A percentile compares a stretch with the other conserved stretches of the same genome.
These are phyloP conservation scores for Luffa aegyptiaca DNA, from an alignment of 306 rosid genomes.

Conservation along the genomic window DNA sequence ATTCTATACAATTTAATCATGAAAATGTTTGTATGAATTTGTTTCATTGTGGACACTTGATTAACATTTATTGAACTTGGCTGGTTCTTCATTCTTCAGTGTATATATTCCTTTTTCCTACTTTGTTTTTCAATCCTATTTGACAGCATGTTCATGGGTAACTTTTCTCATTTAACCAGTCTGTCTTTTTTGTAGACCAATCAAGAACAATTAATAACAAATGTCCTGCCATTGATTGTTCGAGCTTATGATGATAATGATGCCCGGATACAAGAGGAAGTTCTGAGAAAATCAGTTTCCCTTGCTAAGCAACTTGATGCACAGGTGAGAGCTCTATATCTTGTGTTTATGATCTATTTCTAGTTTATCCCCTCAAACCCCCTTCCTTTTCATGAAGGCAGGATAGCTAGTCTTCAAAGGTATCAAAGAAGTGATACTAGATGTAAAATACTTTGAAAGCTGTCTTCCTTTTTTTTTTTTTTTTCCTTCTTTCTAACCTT, in stretches of 20 bases:
- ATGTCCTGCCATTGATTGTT: conserved; percentile 88
- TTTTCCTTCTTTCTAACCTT: neutral
- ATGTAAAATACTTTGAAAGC: neutral
- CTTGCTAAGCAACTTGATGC: conserved; percentile 71
- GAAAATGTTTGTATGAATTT: neutral
- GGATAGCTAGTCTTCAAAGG: neutral
- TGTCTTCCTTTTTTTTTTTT: neutral
- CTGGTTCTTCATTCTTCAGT: neutral
- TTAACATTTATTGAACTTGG: neutral
- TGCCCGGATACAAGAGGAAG: conserved; percentile 96
- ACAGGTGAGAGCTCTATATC: conserved; percentile 51
- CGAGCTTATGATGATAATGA: conserved; percentile 94
- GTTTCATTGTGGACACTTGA: conserved; percentile 1
- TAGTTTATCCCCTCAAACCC: conserved; percentile 1
- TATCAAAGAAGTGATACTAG: neutral
- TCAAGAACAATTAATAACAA: conserved; percentile 67
- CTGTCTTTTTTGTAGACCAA: conserved; percentile 44
- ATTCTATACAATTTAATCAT: neutral
- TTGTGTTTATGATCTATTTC: conserved; percentile 5
- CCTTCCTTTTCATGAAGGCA: neutral
- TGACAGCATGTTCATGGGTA: neutral
- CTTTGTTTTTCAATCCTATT: neutral
- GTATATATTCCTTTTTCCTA: neutral
- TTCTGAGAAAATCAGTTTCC: conserved; percentile 63
- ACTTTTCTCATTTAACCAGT: neutral